phyloP scores from a whole-genome alignment of 23 red algal genomes.

The Chondrus crispus region DNA sequence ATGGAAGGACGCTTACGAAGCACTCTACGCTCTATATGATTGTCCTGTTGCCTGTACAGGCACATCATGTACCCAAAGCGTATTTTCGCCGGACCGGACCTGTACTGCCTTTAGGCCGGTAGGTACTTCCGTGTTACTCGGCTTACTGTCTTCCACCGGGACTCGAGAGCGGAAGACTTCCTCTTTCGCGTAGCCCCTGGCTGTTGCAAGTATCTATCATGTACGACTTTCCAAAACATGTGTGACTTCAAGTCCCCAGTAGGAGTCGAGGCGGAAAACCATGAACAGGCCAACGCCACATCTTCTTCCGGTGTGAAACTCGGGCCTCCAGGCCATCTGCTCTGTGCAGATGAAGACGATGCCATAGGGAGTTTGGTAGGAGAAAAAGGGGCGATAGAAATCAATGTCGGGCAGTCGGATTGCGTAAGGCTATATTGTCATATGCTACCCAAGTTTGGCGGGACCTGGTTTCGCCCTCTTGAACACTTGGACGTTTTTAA shows the following conservation, averaged over 20 bases:
- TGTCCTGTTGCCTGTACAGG: background rate
- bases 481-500: background rate
- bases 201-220: background rate
- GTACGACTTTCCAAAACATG: background rate
- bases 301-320: slow-evolving; percentile 17
- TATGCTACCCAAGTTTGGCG: background rate
- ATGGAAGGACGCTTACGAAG: background rate
- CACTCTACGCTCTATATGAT: background rate
- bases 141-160: background rate
- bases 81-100: background rate
- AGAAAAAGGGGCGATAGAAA: background rate
- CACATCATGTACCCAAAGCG: background rate
- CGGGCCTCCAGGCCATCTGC: background rate
- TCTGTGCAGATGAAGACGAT: background rate
- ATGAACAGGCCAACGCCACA: background rate
- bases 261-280: background rate
- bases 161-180: background rate
- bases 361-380: background rate
- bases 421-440: background rate
- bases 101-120: background rate
- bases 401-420: background rate
- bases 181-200: background rate
- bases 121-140: background rate
- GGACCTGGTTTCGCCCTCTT: background rate
- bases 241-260: background rate